phyloP scores from a whole-genome alignment of 78 protist genomes.

The Dictyostelium intermedium region DNA sequence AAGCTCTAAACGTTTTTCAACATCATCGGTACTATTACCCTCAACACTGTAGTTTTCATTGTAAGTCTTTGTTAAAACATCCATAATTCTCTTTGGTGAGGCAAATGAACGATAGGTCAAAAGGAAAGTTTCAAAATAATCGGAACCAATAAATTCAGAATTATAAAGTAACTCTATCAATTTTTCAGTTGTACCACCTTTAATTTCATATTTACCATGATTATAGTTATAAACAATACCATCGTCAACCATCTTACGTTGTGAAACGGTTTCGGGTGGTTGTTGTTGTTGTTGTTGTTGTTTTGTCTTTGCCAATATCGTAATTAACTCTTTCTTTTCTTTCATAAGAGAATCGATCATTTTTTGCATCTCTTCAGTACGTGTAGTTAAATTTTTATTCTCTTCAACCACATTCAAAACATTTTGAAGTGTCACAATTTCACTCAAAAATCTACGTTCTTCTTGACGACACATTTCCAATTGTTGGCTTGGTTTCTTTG shows the following conservation, averaged over 20 bases:
- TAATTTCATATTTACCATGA: slow-evolving; percentile 67
- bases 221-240: slow-evolving; percentile 25
- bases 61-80: slow-evolving; percentile 37
- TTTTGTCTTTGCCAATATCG: neutral
- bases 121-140: slow-evolving; percentile 77
- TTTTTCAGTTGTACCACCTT: slow-evolving; percentile 80
- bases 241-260: slow-evolving; percentile 45
- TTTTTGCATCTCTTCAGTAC: slow-evolving; percentile 61
- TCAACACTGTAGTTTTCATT: slow-evolving; percentile 30
- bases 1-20: slow-evolving; percentile 14
- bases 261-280: neutral
- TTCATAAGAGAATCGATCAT: slow-evolving; percentile 34
- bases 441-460: slow-evolving; percentile 45
- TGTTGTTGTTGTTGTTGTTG: neutral
- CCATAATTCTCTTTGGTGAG: slow-evolving; percentile 67
- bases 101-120: slow-evolving; percentile 83
- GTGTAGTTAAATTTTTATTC: slow-evolving; percentile 28
- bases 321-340: slow-evolving; percentile 7
- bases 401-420: slow-evolving; percentile 59
- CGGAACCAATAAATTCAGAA: slow-evolving; percentile 40
- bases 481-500: slow-evolving; percentile 1
- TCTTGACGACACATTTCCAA: slow-evolving; percentile 29
- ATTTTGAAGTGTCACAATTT: slow-evolving; percentile 54
- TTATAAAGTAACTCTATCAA: slow-evolving; percentile 60
- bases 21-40: neutral